Evolutionary conservation across 2,329 filamentous ascomycete species (phyloP), one percentile per base, ranked within the genome.

Genomic region (Hypoxylon sp.): DNA sequence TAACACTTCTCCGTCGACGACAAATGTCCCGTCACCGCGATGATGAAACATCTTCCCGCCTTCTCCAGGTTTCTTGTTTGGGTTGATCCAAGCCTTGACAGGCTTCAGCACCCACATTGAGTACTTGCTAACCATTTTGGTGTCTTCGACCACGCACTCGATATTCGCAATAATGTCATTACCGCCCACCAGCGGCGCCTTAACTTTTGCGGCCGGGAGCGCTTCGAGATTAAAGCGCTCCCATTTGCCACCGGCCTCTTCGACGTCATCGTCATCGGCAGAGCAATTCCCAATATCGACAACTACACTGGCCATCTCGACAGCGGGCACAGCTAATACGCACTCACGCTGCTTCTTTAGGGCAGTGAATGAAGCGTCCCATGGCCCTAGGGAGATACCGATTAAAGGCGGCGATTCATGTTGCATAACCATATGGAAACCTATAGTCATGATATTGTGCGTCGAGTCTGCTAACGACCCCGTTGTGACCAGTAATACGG

Each of bases 371-470:
- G 74, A 75, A 33, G 77, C 76, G 44, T 79, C 77, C 78, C 78
- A 80, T 1, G 76, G 78, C 22, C 79, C 79, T 10, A 80, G 72
- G 33, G 68, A 75, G 37, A 77, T 74, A 37, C 75, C 78, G 33
- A 80, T 70, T 6, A 80, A 72, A 24, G 76, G 74, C 1, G 79
- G 79, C 14, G 72, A 73, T 53, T 78, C 76, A 68, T 80, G 78
- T 67, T 79, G 78, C 63, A 80, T 73, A 65, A 80, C 76, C 78
- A 80, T 80, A 69, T 80, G 79, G 71, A 80, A 80, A 54, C 78
- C 79, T 58, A 80, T 75, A 8, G 79, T 80, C 78, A 80, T 80
- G 58, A 80, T 66, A 44, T 80, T 80, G 71, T 80, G 78, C 6
- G 77, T 77, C 31, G 56, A 64, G 31, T 77, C 72, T n/a, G 71